Evolutionary conservation across 163 green algal genomes (phyloP), one percentile per base, ranked within the genome.

Genomic region (Picocystis sp.): DNA sequence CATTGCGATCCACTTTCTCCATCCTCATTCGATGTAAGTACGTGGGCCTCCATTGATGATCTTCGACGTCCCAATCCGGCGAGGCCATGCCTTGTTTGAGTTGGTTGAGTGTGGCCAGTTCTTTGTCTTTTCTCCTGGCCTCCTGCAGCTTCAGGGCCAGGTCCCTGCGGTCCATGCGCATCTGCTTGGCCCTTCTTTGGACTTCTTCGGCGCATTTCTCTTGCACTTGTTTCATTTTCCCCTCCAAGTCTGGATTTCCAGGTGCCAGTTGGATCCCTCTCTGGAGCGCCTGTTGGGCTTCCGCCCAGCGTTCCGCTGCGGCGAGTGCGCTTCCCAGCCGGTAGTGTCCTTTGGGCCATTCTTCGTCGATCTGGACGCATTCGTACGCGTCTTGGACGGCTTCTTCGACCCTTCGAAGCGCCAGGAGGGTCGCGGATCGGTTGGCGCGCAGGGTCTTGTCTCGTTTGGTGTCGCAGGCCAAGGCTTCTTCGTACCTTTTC

Each of bases 341-440:
- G 44, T 50, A 50, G 9, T 50, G 44, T 50, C 44, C 44, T 25
- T 50, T 50, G 44, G 44, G 22, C 21, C 22, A 50, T 6, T 25
- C 9, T 50, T 6, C 6, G 9, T 50, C 44, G 6, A 9, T 9
- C 9, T 38, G 29, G 5, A 38, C 29, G 29, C 29, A 38, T 38
- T 38, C 29, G 29, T 38, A 38, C 5, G 29, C 29, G 29, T 38
- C 29, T 38, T 38, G 29, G 29, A 38, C 8, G 29, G 29, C 29
- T 38, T 38, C 29, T 38, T 38, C 29, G 29, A 38, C 8, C 29
- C 29, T 38, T 8, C 8, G 29, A 5, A 38, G 29, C 29, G 29
- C 29, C 29, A 38, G 5, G 29, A 12, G 8, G 29, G 29, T 0
- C 5, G 29, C 29, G 29, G 29, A 38, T 12, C 29, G 29, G 29